These are phyloP conservation scores for Amanita jacksonii DNA, from an alignment of 768 basidiomycete species.

Conservation along the genomic window DNA sequence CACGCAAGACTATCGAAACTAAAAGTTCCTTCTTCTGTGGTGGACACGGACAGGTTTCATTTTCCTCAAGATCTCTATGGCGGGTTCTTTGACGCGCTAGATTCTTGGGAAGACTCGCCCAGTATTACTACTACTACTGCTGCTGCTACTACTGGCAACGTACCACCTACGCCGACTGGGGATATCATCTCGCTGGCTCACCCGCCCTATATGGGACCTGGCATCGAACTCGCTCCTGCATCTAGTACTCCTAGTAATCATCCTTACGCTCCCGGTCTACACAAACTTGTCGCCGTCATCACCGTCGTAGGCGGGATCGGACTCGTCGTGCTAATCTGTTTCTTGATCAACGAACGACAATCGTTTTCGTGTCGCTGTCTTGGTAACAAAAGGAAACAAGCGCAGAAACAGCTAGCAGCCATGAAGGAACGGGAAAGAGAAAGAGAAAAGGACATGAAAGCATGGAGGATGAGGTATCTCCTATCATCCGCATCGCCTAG, in stretches of 20 bases:
- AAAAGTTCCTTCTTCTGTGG: too few species aligned
- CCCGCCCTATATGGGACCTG: slow-evolving; percentile 5
- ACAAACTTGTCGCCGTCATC: slow-evolving; percentile 6
- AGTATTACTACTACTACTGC: not conserved
- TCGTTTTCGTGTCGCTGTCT: not conserved
- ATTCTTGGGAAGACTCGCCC: not conserved
- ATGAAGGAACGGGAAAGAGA: too few species aligned
- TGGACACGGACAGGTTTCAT: too few species aligned
- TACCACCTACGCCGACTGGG: not conserved
- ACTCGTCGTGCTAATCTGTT: slow-evolving; percentile 4
- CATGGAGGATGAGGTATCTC: too few species aligned
- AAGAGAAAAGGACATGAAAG: not conserved
- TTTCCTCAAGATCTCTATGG: slow-evolving; percentile 4
- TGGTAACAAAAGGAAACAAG: too few species aligned
- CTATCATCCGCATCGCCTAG: too few species aligned
- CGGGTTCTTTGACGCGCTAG: slow-evolving; percentile 2
- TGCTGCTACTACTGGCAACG: not conserved
- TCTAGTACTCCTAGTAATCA: not conserved
- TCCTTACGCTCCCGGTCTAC: slow-evolving; percentile 2
- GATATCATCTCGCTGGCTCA: not conserved
- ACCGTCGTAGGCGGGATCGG: slow-evolving; percentile 1
- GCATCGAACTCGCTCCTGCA: slow-evolving; percentile 1
- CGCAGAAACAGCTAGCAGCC: too few species aligned
- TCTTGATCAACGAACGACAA: slow-evolving; percentile 4
- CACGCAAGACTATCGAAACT: too few species aligned